Percentiles rank a stretch among this genome's conserved stretches.
These are phyloP conservation scores for Tanacetum coccineum DNA, from an alignment of 129 eudicot genomes.

Conservation along the genomic window DNA sequence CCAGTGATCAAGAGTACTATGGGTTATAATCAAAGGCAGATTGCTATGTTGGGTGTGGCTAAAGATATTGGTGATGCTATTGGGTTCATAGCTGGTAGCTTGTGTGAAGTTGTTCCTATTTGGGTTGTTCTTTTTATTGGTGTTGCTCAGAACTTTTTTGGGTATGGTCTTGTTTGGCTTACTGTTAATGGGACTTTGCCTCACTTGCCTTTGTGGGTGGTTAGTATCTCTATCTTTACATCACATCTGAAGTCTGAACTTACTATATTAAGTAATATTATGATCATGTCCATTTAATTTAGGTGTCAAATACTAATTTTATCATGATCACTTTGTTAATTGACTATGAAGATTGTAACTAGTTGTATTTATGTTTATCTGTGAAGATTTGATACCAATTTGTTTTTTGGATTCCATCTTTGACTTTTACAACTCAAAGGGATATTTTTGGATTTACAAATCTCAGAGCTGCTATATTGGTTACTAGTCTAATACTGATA, in stretches of 20 bases:
- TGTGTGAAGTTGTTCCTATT: slow-evolving; percentile 63
- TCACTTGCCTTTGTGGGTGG: slow-evolving; percentile 63
- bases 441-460: background rate
- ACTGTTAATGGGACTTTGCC: slow-evolving; percentile 49
- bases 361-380: too few species aligned
- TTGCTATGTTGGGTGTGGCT: slow-evolving; percentile 71
- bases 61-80: slow-evolving; percentile 70
- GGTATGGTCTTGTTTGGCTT: slow-evolving; percentile 76
- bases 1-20: slow-evolving; percentile 62
- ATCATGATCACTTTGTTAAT: background rate
- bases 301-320: too few species aligned
- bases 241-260: background rate
- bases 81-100: slow-evolving; percentile 61
- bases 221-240: slow-evolving; percentile 32
- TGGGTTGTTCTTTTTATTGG: slow-evolving; percentile 65
- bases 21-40: slow-evolving; percentile 71
- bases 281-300: too few species aligned
- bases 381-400: background rate
- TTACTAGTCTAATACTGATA: background rate
- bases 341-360: background rate
- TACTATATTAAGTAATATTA: too few species aligned
- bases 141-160: slow-evolving; percentile 66
- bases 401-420: slow-evolving; percentile 4
- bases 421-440: slow-evolving; percentile 23
- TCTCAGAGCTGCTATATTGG: background rate